These are phyloP conservation scores for Kodamaea sagamina DNA, from an alignment of 805 yeast genomes.

Conservation along the genomic window DNA sequence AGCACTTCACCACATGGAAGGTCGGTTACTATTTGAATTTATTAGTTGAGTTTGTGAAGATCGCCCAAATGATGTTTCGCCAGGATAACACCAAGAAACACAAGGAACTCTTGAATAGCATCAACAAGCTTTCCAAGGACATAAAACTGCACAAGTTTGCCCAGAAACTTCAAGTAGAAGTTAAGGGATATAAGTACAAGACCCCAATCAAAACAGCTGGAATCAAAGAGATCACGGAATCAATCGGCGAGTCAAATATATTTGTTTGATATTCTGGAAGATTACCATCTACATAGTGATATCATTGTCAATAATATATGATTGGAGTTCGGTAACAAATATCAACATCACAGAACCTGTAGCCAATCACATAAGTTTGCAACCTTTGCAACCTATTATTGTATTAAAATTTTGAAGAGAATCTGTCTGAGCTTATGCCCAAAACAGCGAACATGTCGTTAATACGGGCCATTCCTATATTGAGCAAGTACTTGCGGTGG, in stretches of 20 bases:
- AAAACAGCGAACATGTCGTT: conserved; percentile 26
- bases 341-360: too few relatives aligned
- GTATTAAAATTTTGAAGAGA: conserved; percentile 1
- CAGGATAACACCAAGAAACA: conserved; percentile 8
- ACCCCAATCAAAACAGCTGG: conserved; percentile 7
- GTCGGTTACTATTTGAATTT: conserved; percentile 20
- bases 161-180: conserved; percentile 6
- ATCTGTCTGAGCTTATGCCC: conserved; percentile 18
- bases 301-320: too few relatives aligned
- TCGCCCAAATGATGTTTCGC: conserved; percentile 12
- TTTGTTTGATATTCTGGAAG: not conserved
- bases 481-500: conserved; percentile 41
- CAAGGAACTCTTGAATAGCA: not conserved
- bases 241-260: conserved; percentile 8
- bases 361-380: not conserved
- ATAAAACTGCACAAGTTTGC: conserved; percentile 13
- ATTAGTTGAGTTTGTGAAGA: conserved; percentile 15
- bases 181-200: conserved; percentile 10
- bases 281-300: too few relatives aligned
- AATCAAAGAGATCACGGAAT: conserved; percentile 7
- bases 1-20: conserved; percentile 15
- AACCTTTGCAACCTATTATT: not conserved
- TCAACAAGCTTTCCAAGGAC: conserved; percentile 17
- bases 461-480: conserved; percentile 31
- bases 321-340: too few relatives aligned